A percentile compares a stretch with the other conserved stretches of the same genome.
Conservation (phyloP, 352 stramenopile species). For the Phytophthora cactorum region DNA sequence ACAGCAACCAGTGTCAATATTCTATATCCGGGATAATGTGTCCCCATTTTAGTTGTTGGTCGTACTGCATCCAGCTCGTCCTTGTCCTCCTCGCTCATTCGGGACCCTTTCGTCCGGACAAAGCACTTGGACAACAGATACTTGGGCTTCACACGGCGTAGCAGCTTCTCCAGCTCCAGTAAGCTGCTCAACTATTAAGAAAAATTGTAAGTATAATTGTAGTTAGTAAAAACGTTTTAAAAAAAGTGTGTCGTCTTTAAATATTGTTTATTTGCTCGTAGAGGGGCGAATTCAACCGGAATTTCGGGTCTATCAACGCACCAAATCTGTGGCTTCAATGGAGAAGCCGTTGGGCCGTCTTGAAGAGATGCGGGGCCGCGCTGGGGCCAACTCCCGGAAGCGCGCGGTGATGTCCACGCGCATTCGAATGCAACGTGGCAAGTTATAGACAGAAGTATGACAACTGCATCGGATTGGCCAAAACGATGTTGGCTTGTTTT, state of each 20-base stretch:
- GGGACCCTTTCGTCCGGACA: conserved; percentile 61
- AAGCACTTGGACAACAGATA: conserved; percentile 71
- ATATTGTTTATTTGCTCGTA: conserved; percentile 2
- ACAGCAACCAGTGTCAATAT: not conserved
- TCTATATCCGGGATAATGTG: conserved; percentile 10
- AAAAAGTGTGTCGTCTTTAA: not conserved
- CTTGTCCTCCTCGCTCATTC: conserved; percentile 79
- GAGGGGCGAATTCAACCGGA: not conserved
- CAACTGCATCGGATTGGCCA: conserved; percentile 7
- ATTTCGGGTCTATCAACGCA: conserved; percentile 15
- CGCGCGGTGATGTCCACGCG: conserved; percentile 42
- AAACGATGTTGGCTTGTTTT: conserved; percentile 1
- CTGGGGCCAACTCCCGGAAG: conserved; percentile 46
- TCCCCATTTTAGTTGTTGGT: not conserved
- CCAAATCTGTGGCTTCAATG: conserved; percentile 40
- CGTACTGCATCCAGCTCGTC: conserved; percentile 75
- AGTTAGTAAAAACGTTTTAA: conserved; percentile 1
- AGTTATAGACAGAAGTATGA: not conserved
- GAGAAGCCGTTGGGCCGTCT: conserved; percentile 20
- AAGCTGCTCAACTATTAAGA: conserved; percentile 50
- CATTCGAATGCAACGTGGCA: conserved; percentile 26
- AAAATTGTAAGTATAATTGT: conserved; percentile 9
- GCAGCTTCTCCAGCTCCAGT: conserved; percentile 58
- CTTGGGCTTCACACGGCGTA: conserved; percentile 51
- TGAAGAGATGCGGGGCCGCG: not conserved